Base-by-base conservation (phyloP, 1,284 basidiomycete genomes). In the Ceratobasidium sp. region DNA sequence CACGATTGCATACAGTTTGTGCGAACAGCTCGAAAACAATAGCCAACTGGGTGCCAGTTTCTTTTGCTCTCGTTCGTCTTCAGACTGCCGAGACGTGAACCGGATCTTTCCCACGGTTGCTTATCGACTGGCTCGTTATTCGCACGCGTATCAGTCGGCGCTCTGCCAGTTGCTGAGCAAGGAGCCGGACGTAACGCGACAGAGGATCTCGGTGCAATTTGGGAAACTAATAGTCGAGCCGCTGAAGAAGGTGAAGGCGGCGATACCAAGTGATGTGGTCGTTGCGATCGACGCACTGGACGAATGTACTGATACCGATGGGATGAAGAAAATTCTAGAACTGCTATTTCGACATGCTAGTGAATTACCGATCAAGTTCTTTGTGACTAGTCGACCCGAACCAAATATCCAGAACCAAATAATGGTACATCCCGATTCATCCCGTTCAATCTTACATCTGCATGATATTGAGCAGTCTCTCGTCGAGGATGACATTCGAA, bases 31-130 rank as follows among this genome's bases (percentile, higher is more conserved):
- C 20, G 40, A 62, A 22, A 29, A 15, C 12, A 15, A 56, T 12
- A 49, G 68, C 5, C 50, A 34, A 5, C 76, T 78, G 3, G 77
- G 75, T 2, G 77, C 77, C 1, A 76, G 73, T 6, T 58, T 54
- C 25, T 79, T 78, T 71, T 79, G 76, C 55, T 76, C 77, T 8
- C 72, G 77, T 0, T 72, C 57, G 32, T 31, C 32, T 12, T 49
- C 56, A 29, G 67, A 56, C 7, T 34, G 56, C 15, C 40, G 50
- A 13, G 55, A 71, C 22, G 57, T 60, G 15, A n/a, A 17, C 1
- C 29, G 38, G 13, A 68, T 71, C 17, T 20, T 69, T 10, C 68
- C 70, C 7, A 64, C 70, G 5, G 32, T 71, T 12, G 70, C 70
- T 3, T 58, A 67, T 27, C 70, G 69, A 45, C 58, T 71, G 3